Base-by-base conservation (phyloP, 345 rosid species). In the Rhodamnia rubescens region DNA sequence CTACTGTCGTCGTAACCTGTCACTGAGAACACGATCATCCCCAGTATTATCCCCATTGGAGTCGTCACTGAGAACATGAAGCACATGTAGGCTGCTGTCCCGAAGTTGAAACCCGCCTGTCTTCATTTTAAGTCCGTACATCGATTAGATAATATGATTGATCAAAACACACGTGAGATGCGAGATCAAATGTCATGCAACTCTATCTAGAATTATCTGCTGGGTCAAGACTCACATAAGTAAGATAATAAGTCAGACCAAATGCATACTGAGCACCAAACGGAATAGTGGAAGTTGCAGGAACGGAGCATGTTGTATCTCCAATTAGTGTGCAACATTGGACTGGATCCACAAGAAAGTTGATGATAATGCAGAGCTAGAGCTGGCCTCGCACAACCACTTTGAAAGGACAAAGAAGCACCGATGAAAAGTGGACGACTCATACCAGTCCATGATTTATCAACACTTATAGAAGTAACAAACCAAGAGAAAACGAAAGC, bases 51-150 rank as follows among this genome's bases (percentile, higher is more conserved):
- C 82, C 99, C 99, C 83, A 95, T 87, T 22, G 99, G 99, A 0
- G 99, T 97, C 0, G 99, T 97, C 89, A 90, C 98, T 3, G 99
- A 90, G 84, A 97, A 97, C 98, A 97, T 90, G 87, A 95, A 91
- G 86, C 98, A 92, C 99, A 97, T 97, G 87, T 94, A 95, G 22
- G 91, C 92, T 81, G 94, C 93, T 18, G 99, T 95, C 85, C 94
- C 90, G 29, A 92, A 56, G 57, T 89, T 88, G 89, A 97, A 97
- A 44, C 98, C 96, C 1, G 98, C 99, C 99, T 97, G 96, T 87
- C 86, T 88, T 69, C 42, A 69, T 40, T 69, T 36, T 10, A 36
- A 69, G 80, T 69, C 24, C 26, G 2, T 36, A 18, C 10, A 69
- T 69, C 1, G 5, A 18, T 69, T 36, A 69, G 80, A 69, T 36